Evolutionary conservation across 2,329 filamentous ascomycete species (phyloP).

Genomic region (Aspergillus aculeatinus): DNA sequence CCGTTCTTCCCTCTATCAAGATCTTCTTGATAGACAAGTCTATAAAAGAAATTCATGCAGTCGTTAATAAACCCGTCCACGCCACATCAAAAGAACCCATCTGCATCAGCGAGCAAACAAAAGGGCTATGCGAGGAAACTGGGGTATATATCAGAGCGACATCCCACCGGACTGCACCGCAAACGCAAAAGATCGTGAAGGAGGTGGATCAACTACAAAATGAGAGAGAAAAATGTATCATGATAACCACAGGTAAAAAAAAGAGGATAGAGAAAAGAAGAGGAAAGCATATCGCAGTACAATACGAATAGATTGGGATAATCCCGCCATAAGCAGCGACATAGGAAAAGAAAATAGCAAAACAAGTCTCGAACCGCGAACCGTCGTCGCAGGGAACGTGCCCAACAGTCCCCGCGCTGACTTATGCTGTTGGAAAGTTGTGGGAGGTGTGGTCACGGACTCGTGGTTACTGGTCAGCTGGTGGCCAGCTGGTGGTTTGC

Average conservation of each 20-base stretch:
- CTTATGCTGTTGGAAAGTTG: not conserved
- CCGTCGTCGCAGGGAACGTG: not conserved
- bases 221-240: conserved; percentile 2
- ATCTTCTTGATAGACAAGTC: conserved; percentile 20
- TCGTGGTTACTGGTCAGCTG: not conserved
- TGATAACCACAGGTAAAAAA: conserved; percentile 4
- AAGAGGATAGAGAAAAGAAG: not conserved
- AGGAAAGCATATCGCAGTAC: not conserved
- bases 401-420: not conserved
- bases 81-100: conserved; percentile 20
- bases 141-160: conserved; percentile 29
- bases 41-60: conserved; percentile 29
- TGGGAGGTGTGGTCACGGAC: not conserved
- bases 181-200: conserved; percentile 14
- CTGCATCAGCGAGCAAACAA: conserved; percentile 22
- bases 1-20: not conserved
- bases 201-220: conserved; percentile 4
- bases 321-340: conserved; percentile 6
- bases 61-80: conserved; percentile 25
- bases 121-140: conserved; percentile 25
- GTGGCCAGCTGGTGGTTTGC: not conserved
- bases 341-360: not conserved
- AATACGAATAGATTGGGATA: conserved; percentile 2
- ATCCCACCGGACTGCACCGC: conserved; percentile 19
- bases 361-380: not conserved